Conservation (phyloP, 139 green algal species). For the Tetradesmus lagerheimii region DNA sequence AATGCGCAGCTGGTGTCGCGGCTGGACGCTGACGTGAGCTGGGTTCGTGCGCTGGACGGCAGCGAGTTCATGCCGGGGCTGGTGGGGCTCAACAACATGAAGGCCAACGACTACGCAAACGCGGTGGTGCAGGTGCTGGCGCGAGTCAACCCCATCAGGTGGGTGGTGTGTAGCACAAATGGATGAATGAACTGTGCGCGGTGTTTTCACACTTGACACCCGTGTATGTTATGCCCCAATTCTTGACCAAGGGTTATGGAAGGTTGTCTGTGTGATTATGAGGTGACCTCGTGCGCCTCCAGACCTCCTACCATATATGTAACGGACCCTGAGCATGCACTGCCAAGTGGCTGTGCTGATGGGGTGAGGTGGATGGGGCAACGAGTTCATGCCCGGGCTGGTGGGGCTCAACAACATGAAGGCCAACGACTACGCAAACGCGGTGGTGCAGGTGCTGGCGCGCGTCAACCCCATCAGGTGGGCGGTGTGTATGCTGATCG, state of each 20-base stretch:
- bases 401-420: constrained; percentile 97
- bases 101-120: constrained; percentile 95
- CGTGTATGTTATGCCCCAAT: too few species aligned
- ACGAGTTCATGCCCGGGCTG: constrained; percentile 96
- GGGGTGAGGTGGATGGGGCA: constrained; percentile 87
- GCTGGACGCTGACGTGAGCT: constrained; percentile 74
- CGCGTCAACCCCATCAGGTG: constrained; percentile 76
- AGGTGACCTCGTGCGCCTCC: too few species aligned
- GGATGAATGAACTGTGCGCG: too few species aligned
- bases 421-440: constrained; percentile 96
- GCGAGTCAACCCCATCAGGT: constrained; percentile 75
- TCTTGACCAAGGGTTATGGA: too few species aligned
- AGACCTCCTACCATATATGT: too few species aligned
- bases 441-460: constrained; percentile 81
- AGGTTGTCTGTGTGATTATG: too few species aligned
- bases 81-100: constrained; percentile 97
- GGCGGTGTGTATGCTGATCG: too few species aligned
- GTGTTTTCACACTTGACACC: too few species aligned
- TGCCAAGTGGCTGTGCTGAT: not conserved
- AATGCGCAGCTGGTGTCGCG: constrained; percentile 7
- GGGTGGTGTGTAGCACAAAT: not conserved
- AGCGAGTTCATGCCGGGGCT: constrained; percentile 97
- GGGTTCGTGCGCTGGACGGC: constrained; percentile 93
- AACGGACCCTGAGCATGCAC: too few species aligned
- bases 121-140: constrained; percentile 84